Conservation (phyloP, 1,284 basidiomycete genomes). For the Moesziomyces sp. region DNA sequence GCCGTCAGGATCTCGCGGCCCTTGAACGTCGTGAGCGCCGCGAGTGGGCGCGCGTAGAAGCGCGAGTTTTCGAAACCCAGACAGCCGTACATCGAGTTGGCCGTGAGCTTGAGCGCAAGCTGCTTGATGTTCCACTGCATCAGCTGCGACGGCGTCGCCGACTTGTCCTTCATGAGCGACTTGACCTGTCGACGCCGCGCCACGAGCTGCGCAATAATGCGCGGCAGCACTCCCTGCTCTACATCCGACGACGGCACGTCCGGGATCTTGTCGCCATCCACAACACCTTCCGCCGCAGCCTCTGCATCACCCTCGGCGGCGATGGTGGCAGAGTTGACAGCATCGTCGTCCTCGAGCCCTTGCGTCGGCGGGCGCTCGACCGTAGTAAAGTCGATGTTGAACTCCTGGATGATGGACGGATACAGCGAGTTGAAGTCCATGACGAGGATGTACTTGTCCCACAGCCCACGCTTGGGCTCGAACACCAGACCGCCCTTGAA, state of each 20-base stretch:
- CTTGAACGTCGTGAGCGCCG: conserved; percentile 96
- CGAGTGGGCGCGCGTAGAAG: conserved; percentile 96
- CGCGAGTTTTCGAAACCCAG: conserved; percentile 96
- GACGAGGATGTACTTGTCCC: conserved; percentile 96
- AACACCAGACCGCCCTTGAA: conserved; percentile 99
- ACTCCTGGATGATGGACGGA: conserved; percentile 99
- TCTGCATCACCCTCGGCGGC: conserved; percentile 11
- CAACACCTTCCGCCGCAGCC: conserved; percentile 19
- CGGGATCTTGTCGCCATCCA: conserved; percentile 77
- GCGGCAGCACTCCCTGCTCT: conserved; percentile 87
- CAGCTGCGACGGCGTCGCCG: conserved; percentile 79
- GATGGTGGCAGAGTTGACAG: conserved; percentile 2
- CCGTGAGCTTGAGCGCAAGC: conserved; percentile 94
- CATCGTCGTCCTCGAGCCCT: conserved; percentile 67
- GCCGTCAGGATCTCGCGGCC: conserved; percentile 96
- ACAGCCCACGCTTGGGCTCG: conserved; percentile 93
- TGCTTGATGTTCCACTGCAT: conserved; percentile 96
- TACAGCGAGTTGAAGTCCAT: conserved; percentile 99
- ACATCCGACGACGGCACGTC: conserved; percentile 82
- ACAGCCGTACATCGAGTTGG: conserved; percentile 99
- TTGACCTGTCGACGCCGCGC: conserved; percentile 90
- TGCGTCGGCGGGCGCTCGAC: conserved; percentile 76
- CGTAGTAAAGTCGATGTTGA: conserved; percentile 99
- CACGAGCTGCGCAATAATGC: conserved; percentile 94
- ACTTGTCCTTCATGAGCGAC: conserved; percentile 90